Percentiles rank a stretch among this genome's conserved stretches.
These are phyloP conservation scores for Auriscalpium orientale DNA, from an alignment of 768 basidiomycete species.

Conservation along the genomic window DNA sequence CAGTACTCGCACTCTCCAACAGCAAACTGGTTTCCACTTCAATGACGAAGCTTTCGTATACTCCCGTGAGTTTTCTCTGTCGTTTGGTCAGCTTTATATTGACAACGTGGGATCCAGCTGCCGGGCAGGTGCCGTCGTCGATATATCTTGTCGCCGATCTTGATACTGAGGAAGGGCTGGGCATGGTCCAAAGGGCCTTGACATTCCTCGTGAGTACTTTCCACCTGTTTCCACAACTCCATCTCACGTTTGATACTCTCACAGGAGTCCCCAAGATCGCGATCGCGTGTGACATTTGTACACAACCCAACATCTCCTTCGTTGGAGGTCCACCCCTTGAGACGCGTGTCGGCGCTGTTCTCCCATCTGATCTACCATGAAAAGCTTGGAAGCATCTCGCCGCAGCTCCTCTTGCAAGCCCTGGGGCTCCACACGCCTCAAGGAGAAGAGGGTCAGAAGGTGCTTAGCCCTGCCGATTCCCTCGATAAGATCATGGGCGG, in stretches of 20 bases:
- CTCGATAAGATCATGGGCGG: conserved; percentile 29
- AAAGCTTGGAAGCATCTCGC: conserved; percentile 31
- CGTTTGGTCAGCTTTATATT: conserved; percentile 6
- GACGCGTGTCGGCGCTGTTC: conserved; percentile 37
- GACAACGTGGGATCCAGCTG: conserved; percentile 17
- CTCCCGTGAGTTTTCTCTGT: conserved; percentile 38
- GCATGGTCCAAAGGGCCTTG: conserved; percentile 60
- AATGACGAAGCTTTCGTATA: conserved; percentile 49
- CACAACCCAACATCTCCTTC: conserved; percentile 49
- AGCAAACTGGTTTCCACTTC: conserved; percentile 35
- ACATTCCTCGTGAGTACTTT: conserved; percentile 46
- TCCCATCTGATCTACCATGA: conserved; percentile 40
- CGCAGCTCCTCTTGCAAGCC: conserved; percentile 32
- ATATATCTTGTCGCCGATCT: conserved; percentile 73
- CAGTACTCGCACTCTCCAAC: conserved; percentile 49
- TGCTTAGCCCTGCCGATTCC: conserved; percentile 26
- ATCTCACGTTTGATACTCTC: background rate
- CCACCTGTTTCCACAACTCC: no score
- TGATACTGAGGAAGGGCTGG: conserved; percentile 50
- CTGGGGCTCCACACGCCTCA: conserved; percentile 24
- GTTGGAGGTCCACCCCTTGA: conserved; percentile 13
- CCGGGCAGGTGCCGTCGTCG: conserved; percentile 33
- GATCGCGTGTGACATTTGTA: conserved; percentile 64
- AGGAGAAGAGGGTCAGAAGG: conserved; percentile 29
- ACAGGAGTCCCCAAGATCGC: conserved; percentile 36